Evolutionary conservation across 1,284 basidiomycete species (phyloP), one percentile per base, ranked within the genome.

Genomic region (Trichosporon faecale): DNA sequence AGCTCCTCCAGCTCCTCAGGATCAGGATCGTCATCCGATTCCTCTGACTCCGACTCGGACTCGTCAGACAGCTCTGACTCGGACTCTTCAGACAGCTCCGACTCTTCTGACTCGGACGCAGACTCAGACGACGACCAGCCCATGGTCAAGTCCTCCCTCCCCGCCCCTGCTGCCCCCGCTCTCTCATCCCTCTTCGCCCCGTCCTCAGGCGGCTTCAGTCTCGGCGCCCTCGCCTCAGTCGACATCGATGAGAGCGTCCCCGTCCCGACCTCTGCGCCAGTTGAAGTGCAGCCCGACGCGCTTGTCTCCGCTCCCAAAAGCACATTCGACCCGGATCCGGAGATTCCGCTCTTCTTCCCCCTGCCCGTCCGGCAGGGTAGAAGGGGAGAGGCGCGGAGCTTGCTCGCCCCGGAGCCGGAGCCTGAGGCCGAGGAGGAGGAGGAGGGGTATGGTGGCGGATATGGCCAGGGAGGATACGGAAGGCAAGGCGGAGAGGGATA

Each of bases 231-330:
- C 8, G 79, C 73, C 5, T 69, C 72, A 23, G 81, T 84, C 23
- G 83, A 84, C 33, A 69, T 83, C 11, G 80, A 83, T 72, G 81
- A 82, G 49, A 77, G 78, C 9, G 69, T 81, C 12, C 76, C 78
- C 3, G 72, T 81, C 6, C 75, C 78, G 4, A 60, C 70, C 4
- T 64, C 71, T 16, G 57, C 55, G 35, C 68, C 66, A 14, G 65
- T 71, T 3, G 65, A 69, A 23, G 67, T 68, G 31, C 49, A 33
- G 1, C 55, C 70, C 8, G 69, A 73, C 55, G 49, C 64, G 25
- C 76, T 33, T 60, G 71, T 29, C 27, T 67, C 57, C 60, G 73
- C 64, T 61, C 72, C 37, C 66, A 77, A 71, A 69, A 74, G 55
- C 68, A 79, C 66, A 4, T 82, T 81, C 68, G 79, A 80, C 64